These are phyloP conservation scores for Peronospora belbahrii DNA, from an alignment of 352 stramenopile genomes.

Conservation along the genomic window DNA sequence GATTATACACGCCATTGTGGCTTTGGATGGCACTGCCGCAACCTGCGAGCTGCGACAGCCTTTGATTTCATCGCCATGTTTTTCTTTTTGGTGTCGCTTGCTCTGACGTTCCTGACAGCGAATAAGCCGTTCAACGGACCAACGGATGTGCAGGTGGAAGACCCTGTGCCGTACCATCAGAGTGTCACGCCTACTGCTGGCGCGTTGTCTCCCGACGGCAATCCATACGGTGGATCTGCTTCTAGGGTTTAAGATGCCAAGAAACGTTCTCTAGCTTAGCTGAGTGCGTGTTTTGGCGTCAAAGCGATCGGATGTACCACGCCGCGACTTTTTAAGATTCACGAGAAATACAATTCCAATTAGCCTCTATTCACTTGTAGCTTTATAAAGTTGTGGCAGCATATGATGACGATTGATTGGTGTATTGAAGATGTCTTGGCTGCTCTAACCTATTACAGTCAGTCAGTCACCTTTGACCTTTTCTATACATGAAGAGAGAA, in stretches of 20 bases:
- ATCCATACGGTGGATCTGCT: constrained; percentile 10
- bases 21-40: constrained; percentile 29
- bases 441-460: no score
- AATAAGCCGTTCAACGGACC: not conserved
- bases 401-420: no score
- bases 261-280: no score
- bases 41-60: constrained; percentile 35
- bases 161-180: constrained; percentile 28
- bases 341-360: no score
- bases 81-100: constrained; percentile 37
- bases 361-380: no score
- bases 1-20: constrained; percentile 42
- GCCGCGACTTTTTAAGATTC: no score
- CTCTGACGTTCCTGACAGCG: constrained; percentile 22
- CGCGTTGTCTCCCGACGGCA: constrained; percentile 22
- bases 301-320: no score
- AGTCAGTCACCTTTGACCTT: no score
- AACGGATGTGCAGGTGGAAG: constrained; percentile 20
- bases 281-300: no score
- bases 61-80: constrained; percentile 55
- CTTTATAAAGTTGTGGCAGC: no score
- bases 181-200: constrained; percentile 23
- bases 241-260: constrained; percentile 25
- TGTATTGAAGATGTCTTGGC: no score
- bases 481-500: no score